These are phyloP conservation scores for Agaricus blazei DNA, from an alignment of 768 basidiomycete species.

Conservation along the genomic window DNA sequence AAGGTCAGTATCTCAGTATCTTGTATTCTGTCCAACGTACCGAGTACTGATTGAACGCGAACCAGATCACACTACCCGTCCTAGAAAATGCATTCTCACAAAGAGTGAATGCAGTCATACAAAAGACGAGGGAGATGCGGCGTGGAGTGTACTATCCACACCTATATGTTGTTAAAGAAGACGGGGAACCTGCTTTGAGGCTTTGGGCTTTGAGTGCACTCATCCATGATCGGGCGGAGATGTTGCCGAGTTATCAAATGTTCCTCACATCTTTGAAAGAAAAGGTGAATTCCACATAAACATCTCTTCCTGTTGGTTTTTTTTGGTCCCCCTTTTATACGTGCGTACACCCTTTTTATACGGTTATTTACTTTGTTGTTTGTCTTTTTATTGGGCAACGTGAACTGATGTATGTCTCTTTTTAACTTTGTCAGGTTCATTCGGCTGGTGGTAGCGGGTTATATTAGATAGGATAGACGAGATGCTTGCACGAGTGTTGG, in stretches of 20 bases:
- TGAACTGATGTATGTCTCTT: too few relatives aligned
- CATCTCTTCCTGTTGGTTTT: neutral
- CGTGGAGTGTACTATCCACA: constrained; percentile 91
- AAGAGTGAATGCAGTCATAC: constrained; percentile 87
- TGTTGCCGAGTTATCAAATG: constrained; percentile 93
- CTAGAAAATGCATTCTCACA: constrained; percentile 96
- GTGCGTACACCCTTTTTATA: neutral
- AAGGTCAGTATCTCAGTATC: constrained; percentile 52
- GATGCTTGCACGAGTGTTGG: neutral
- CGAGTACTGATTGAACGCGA: neutral
- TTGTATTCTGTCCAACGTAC: neutral
- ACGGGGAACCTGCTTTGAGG: constrained; percentile 90
- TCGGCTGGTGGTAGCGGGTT: neutral
- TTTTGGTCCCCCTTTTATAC: neutral
- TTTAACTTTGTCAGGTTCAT: neutral
- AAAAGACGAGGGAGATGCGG: constrained; percentile 93
- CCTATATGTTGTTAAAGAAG: constrained; percentile 95
- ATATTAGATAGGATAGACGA: neutral
- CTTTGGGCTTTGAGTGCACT: constrained; percentile 94
- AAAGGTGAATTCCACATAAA: constrained; percentile 52
- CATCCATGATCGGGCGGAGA: constrained; percentile 94
- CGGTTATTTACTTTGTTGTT: neutral
- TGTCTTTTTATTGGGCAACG: too few relatives aligned
- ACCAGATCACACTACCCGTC: constrained; percentile 78
- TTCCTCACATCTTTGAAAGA: constrained; percentile 88